Evolutionary conservation across 2,329 filamentous ascomycete species (phyloP).

Genomic region (Leptosphaerulina australis): DNA sequence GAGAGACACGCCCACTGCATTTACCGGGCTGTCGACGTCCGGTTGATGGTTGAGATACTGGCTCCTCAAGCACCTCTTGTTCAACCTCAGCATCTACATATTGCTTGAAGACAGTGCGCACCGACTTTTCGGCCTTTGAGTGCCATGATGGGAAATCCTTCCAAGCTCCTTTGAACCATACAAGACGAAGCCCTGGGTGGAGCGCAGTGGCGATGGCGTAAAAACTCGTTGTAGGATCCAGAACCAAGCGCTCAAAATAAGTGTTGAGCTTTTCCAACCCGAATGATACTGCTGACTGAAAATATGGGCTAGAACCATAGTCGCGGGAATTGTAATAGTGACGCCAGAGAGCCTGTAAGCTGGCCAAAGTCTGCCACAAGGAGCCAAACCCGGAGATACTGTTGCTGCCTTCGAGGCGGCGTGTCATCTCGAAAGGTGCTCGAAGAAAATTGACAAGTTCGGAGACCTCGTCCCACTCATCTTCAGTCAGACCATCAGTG

Average conservation of each 20-base stretch:
- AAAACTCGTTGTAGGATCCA: neutral
- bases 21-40: neutral
- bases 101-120: neutral
- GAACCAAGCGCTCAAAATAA: neutral
- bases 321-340: neutral
- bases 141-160: neutral
- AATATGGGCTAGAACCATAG: neutral
- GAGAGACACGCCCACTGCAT: neutral
- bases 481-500: constrained; percentile 1
- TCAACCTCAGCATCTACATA: too few species aligned
- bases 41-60: too few species aligned
- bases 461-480: constrained; percentile 11
- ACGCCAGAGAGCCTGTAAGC: neutral
- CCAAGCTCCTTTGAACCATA: neutral
- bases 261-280: neutral
- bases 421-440: neutral
- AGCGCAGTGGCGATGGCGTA: neutral
- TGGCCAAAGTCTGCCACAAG: neutral
- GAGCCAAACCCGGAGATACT: neutral
- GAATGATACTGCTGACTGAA: neutral
- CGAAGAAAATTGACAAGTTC: constrained; percentile 8
- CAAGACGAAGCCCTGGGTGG: neutral
- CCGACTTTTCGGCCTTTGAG: neutral
- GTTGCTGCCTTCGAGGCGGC: neutral
- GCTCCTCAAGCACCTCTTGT: too few species aligned